Evolutionary conservation across 352 stramenopile species (phyloP).

Genomic region (Phytophthora sansomeana): DNA sequence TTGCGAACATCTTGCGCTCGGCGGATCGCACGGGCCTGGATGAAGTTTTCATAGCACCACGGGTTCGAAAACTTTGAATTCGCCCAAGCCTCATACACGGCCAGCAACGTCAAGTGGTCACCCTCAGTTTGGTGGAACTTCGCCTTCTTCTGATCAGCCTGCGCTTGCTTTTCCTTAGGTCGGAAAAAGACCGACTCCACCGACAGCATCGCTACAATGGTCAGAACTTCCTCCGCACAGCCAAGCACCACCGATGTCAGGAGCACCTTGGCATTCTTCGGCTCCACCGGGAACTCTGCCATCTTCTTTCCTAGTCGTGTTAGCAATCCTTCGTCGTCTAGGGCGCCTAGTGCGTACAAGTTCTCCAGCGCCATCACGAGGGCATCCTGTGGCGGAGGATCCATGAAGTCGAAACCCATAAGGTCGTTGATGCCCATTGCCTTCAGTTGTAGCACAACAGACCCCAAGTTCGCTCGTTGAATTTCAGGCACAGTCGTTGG

Average conservation of each 20-base stretch:
- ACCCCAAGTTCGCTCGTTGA: conserved; percentile 98
- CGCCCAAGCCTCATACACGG: conserved; percentile 99
- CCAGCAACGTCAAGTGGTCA: conserved; percentile 98
- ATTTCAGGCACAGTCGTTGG: conserved; percentile 99
- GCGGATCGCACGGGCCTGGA: conserved; percentile 97
- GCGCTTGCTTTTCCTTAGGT: conserved; percentile 98
- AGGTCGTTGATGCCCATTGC: conserved; percentile 99
- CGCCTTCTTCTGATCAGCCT: conserved; percentile 99
- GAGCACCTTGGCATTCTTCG: conserved; percentile 99
- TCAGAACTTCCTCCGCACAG: conserved; percentile 99
- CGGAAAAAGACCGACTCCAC: conserved; percentile 99
- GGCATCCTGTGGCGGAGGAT: conserved; percentile 97
- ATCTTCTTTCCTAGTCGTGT: conserved; percentile 98
- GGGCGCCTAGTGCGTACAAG: conserved; percentile 96
- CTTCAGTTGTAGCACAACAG: conserved; percentile 99
- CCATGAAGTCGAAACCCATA: conserved; percentile 99
- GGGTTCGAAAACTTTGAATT: conserved; percentile 97
- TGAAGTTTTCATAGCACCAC: conserved; percentile 99
- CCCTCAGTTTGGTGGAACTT: conserved; percentile 99
- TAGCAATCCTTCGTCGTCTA: conserved; percentile 97
- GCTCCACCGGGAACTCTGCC: conserved; percentile 99
- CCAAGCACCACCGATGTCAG: conserved; percentile 98
- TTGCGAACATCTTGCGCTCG: conserved; percentile 98
- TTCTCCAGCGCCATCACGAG: conserved; percentile 97
- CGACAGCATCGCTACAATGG: conserved; percentile 98